Evolutionary conservation across 352 stramenopile species (phyloP).

Genomic region (Phytophthora ohioensis): DNA sequence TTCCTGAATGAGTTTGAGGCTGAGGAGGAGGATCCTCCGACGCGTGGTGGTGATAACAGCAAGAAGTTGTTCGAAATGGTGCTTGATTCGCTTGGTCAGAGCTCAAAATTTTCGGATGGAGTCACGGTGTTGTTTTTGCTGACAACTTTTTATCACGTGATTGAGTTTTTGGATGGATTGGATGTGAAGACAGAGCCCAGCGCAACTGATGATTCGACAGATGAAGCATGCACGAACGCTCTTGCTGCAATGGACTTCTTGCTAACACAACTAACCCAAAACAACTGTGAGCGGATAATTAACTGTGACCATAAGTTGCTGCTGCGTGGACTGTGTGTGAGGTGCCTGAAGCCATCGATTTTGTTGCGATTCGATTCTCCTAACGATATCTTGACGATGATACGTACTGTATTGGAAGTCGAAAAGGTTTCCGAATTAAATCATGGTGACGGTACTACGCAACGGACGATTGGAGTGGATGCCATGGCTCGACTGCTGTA

Average conservation of each 20-base stretch:
- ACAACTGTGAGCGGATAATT: constrained; percentile 16
- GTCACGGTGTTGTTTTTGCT: constrained; percentile 48
- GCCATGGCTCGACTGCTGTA: constrained; percentile 46
- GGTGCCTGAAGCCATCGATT: constrained; percentile 56
- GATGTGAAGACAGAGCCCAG: constrained; percentile 20
- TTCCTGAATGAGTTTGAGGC: constrained; percentile 64
- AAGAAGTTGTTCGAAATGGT: constrained; percentile 54
- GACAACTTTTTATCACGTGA: constrained; percentile 52
- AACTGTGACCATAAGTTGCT: constrained; percentile 32
- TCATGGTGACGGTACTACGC: background rate
- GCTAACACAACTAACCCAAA: constrained; percentile 38
- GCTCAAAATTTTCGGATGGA: constrained; percentile 39
- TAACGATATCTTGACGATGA: constrained; percentile 48
- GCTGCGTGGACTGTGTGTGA: constrained; percentile 46
- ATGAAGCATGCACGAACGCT: constrained; percentile 45
- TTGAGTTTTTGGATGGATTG: constrained; percentile 47
- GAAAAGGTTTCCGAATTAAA: background rate
- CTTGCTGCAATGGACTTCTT: constrained; percentile 51
- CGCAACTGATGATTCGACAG: constrained; percentile 30
- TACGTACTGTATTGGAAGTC: constrained; percentile 38
- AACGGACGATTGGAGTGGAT: constrained; percentile 39
- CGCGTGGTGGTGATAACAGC: constrained; percentile 7
- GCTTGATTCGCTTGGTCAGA: constrained; percentile 49
- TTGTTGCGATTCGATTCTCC: constrained; percentile 70
- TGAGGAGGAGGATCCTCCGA: constrained; percentile 27